Percentiles rank a stretch among this genome's conserved stretches.
Evolutionary conservation across 441 rosid species (phyloP).

Genomic region (Melastoma candidum): DNA sequence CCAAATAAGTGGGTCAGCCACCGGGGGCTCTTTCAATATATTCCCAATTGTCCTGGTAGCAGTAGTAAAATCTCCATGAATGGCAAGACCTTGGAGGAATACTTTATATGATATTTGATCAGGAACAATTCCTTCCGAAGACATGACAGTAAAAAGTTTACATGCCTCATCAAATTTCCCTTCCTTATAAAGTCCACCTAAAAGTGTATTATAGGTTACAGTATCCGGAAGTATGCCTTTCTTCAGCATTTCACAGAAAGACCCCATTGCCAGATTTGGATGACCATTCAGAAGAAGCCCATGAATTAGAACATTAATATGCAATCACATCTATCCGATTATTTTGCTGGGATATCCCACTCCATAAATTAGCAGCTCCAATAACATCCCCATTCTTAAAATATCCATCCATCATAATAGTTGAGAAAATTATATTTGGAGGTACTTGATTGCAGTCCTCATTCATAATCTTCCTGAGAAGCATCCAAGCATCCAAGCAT

Average conservation of each 20-base stretch:
- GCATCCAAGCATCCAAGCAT: conserved; percentile 12
- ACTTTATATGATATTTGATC: conserved; percentile 48
- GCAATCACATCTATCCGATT: conserved; percentile 31
- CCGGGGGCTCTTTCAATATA: conserved; percentile 33
- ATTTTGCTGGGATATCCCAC: conserved; percentile 26
- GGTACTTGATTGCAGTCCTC: conserved; percentile 22
- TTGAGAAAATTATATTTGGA: conserved; percentile 34
- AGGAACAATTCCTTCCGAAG: conserved; percentile 37
- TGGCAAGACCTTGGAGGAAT: conserved; percentile 45
- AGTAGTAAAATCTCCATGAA: conserved; percentile 32
- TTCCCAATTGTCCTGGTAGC: conserved; percentile 32
- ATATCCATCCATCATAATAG: conserved; percentile 57
- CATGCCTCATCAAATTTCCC: conserved; percentile 50
- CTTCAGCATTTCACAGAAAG: conserved; percentile 51
- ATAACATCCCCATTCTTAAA: conserved; percentile 42
- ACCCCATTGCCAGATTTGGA: conserved; percentile 32
- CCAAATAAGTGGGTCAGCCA: conserved; percentile 54
- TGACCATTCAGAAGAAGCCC: conserved; percentile 37
- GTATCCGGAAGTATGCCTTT: conserved; percentile 48
- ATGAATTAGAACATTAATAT: conserved; percentile 52
- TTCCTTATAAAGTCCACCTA: conserved; percentile 43
- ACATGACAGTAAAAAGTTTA: conserved; percentile 35
- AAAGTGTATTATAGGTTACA: conserved; percentile 50
- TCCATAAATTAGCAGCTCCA: conserved; percentile 42
- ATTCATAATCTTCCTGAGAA: conserved; percentile 29